Conservation (phyloP, 352 stramenopile species). For the Poterioochromonas sp. region DNA sequence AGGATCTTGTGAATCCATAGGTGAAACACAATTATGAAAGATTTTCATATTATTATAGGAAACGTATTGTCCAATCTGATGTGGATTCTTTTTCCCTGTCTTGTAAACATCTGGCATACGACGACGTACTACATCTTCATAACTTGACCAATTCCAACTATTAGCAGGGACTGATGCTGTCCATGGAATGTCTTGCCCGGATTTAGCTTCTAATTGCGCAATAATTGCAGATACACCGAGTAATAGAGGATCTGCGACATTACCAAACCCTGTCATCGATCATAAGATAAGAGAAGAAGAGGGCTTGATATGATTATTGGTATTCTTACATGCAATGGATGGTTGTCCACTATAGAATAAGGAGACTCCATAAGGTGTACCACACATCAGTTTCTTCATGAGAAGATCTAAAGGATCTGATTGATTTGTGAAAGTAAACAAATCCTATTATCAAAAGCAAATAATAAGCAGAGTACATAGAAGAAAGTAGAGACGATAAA, state of each 20-base stretch:
- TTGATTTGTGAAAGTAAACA: background rate
- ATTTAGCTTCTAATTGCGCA: background rate
- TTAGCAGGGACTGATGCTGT: background rate
- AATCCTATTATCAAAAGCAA: no score
- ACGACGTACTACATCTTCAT: background rate
- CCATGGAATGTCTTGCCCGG: background rate
- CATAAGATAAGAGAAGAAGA: background rate
- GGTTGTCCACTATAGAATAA: background rate
- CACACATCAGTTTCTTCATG: constrained; percentile 6
- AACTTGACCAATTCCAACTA: background rate
- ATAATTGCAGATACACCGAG: background rate
- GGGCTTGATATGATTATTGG: background rate
- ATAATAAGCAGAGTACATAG: no score
- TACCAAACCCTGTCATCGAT: constrained; percentile 1
- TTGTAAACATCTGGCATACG: background rate
- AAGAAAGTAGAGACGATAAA: no score
- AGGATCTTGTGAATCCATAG: background rate
- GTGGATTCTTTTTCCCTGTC: constrained; percentile 1
- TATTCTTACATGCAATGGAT: background rate
- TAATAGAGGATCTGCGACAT: background rate
- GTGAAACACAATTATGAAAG: background rate
- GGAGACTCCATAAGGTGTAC: background rate
- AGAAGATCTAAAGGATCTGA: background rate
- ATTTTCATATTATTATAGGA: background rate
- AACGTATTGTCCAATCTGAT: constrained; percentile 17